A percentile compares a stretch with the other conserved stretches of the same genome.
These are phyloP conservation scores for Linderniella brevidens DNA, from an alignment of 257 asterid genomes.

Conservation along the genomic window DNA sequence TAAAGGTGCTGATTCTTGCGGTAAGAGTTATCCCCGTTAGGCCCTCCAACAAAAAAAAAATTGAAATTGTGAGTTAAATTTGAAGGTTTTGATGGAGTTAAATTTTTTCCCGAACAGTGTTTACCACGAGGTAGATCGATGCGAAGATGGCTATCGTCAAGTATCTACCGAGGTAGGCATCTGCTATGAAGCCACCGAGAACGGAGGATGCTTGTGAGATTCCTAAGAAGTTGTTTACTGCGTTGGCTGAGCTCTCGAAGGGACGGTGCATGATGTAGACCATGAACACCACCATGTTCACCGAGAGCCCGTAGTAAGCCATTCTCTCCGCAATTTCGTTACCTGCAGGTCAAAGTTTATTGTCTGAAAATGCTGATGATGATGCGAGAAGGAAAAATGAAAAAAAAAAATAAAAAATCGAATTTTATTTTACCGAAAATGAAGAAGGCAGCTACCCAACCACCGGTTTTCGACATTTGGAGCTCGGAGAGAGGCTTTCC, in stretches of 20 bases:
- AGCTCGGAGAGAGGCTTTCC: conserved; percentile 68
- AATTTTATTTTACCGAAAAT: conserved; percentile 41
- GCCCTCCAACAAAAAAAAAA: conserved; percentile 46
- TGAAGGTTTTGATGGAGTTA: neutral
- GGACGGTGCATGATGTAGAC: conserved; percentile 94
- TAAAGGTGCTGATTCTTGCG: conserved; percentile 40
- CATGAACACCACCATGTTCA: conserved; percentile 95
- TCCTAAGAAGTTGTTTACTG: conserved; percentile 84
- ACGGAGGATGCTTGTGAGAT: conserved; percentile 95
- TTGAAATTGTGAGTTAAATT: neutral
- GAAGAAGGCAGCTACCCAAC: conserved; percentile 98
- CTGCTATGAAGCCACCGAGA: conserved; percentile 87
- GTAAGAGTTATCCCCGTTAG: conserved; percentile 73
- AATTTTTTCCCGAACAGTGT: neutral
- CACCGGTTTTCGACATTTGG: conserved; percentile 66
- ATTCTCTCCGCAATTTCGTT: conserved; percentile 98
- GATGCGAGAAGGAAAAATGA: neutral
- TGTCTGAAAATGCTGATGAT: neutral
- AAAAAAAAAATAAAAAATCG: neutral
- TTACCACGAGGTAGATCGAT: conserved; percentile 75
- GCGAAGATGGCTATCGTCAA: conserved; percentile 97
- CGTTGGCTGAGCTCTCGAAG: conserved; percentile 74
- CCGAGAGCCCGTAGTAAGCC: conserved; percentile 95
- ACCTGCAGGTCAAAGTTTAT: conserved; percentile 22
- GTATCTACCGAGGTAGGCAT: conserved; percentile 91